Percentiles rank a stretch among this genome's conserved stretches.
These are phyloP conservation scores for Vitis hybrid DNA, from an alignment of 177 flowering plant genomes.

Conservation along the genomic window DNA sequence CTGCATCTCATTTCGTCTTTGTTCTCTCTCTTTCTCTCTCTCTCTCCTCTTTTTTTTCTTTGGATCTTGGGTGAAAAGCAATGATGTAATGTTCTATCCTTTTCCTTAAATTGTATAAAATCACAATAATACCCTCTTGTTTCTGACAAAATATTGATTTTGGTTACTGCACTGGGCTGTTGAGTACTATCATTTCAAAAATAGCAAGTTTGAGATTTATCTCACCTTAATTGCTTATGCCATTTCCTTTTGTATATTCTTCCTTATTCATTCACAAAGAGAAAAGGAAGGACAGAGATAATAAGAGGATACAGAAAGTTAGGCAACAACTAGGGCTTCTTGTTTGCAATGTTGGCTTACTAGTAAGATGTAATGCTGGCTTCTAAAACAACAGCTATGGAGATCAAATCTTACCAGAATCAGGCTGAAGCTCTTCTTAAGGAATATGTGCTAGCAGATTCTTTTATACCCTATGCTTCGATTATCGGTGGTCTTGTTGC, in stretches of 20 bases:
- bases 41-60: too few species aligned
- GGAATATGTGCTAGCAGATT: conserved; percentile 57
- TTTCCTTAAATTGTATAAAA: too few species aligned
- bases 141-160: too few species aligned
- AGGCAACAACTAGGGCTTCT: background rate
- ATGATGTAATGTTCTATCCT: too few species aligned
- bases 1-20: too few species aligned
- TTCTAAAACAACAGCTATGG: conserved; percentile 34
- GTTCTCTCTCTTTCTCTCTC: too few species aligned
- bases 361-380: conserved; percentile 13
- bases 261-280: background rate
- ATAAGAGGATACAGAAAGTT: background rate
- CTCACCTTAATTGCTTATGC: background rate
- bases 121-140: too few species aligned
- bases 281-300: background rate
- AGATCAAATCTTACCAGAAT: conserved; percentile 46
- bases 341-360: background rate
- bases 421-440: conserved; percentile 62
- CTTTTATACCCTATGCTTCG: conserved; percentile 66
- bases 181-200: background rate
- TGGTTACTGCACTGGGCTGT: background rate
- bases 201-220: background rate
- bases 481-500: conserved; percentile 53
- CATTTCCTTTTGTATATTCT: background rate
- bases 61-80: too few species aligned